Conservation (phyloP, 768 basidiomycete species). For the Suillus americanus region DNA sequence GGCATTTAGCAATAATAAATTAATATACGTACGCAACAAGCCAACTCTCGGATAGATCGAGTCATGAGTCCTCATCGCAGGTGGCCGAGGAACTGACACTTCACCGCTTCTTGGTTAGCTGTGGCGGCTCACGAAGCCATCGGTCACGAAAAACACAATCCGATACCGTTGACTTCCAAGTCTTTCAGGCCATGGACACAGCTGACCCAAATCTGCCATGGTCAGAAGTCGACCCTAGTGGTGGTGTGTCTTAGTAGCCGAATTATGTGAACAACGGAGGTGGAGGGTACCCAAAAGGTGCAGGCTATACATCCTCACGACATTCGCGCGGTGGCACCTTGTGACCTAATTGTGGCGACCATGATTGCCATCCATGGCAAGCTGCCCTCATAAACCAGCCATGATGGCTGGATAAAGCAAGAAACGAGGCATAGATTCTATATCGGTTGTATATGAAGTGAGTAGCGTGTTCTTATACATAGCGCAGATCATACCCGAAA, state of each 20-base stretch:
- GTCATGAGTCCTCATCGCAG: background rate
- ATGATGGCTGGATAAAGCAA: constrained; percentile 3
- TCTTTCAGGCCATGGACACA: background rate
- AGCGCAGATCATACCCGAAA: background rate
- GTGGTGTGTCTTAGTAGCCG: background rate
- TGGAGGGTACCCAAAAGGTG: background rate
- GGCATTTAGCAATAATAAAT: background rate
- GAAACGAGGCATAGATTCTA: constrained; percentile 2
- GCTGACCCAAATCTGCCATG: background rate
- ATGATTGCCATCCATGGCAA: constrained; percentile 1
- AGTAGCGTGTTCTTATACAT: background rate
- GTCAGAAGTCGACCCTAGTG: background rate
- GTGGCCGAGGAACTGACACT: background rate
- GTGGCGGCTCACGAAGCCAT: background rate
- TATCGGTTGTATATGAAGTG: background rate
- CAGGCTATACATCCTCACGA: background rate
- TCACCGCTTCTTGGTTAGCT: background rate
- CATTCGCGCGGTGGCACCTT: background rate
- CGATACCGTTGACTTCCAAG: too few species aligned
- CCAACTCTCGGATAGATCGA: background rate
- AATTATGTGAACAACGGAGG: background rate
- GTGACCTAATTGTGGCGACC: background rate
- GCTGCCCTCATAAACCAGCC: background rate
- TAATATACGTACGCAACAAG: background rate
- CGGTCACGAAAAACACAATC: background rate